Base-by-base conservation (phyloP, 805 yeast genomes). In the Candida xyloterini region DNA sequence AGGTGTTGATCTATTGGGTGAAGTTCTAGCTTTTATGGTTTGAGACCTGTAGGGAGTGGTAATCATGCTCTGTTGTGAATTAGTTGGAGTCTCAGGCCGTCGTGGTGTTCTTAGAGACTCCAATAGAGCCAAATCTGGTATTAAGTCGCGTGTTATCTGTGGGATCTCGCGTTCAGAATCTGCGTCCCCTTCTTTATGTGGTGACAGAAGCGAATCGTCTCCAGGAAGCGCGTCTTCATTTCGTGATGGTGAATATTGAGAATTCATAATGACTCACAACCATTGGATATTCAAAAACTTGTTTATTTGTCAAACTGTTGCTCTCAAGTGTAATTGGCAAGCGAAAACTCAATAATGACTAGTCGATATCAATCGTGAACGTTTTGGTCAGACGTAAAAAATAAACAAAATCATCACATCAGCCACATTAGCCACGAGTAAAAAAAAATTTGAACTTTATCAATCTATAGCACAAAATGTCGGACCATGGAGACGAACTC, bases 401-500 rank as follows among this genome's bases (percentile, higher is more conserved):
- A 28, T 35, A 23, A 35, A 29, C 33, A 35, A 30, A 18, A 22
- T 29, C 18, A 11, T 15, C 10, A 10, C 13, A 11, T 30, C 14
- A 32, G 34, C 30, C 33, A 30, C 31, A 22, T 25, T 26, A 30
- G 35, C 35, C 43, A 33, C 43, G 16, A 18, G 20, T 7, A 10
- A 23, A 23, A 30, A 27, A 23, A 23, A 36, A 36, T 15, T 15
- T 30, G 30, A 28, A 10, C 24, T 26, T 21, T 30, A 27, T 29
- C 18, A 25, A 30, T 15, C 3, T 24, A 13, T 10, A 9, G 8
- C 13, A 16, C 15, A 27, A 14, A 6, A 39, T 39, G 38, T 33
- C 38, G 13, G 43, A 39, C 15, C 38, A 39, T 10, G 84, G 73
- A 11, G 95, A 88, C 22, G 44, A 41, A 25, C 34, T 47, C 27